Evolutionary conservation across 2,329 filamentous ascomycete genomes (phyloP).

Genomic region (Trematosphaeria pertusa): DNA sequence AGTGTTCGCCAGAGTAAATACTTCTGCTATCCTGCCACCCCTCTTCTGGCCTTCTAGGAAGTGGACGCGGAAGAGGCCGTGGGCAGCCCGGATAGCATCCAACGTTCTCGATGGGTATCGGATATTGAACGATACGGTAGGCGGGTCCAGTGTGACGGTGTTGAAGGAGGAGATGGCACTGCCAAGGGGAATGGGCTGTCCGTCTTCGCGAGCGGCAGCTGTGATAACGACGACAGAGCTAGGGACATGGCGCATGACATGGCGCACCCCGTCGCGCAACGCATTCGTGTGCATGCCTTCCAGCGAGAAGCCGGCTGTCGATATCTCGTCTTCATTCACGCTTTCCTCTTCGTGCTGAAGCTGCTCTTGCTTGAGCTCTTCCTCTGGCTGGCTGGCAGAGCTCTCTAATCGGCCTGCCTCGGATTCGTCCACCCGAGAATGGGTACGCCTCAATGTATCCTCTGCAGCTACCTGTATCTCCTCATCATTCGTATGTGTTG

Average conservation of each 20-base stretch:
- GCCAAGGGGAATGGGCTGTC: slow-evolving; percentile 32
- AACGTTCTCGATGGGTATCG: slow-evolving; percentile 63
- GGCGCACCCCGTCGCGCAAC: slow-evolving; percentile 25
- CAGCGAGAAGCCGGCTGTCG: too few relatives aligned
- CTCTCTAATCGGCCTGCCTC: too few relatives aligned
- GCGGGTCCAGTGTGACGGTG: slow-evolving; percentile 64
- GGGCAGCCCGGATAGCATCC: slow-evolving; percentile 56
- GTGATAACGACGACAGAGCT: slow-evolving; percentile 66
- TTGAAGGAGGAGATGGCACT: slow-evolving; percentile 69
- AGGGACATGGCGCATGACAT: slow-evolving; percentile 62
- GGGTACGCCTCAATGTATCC: too few relatives aligned
- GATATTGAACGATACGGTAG: slow-evolving; percentile 69
- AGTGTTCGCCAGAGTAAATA: slow-evolving; percentile 40
- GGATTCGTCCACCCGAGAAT: too few relatives aligned
- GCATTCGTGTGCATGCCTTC: background rate
- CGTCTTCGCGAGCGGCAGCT: slow-evolving; percentile 25
- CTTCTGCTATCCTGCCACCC: slow-evolving; percentile 39
- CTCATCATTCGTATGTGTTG: too few relatives aligned
- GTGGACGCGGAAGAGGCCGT: slow-evolving; percentile 57
- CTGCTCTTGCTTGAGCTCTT: too few relatives aligned
- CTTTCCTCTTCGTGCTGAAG: too few relatives aligned
- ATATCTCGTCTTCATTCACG: too few relatives aligned
- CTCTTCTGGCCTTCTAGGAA: slow-evolving; percentile 48
- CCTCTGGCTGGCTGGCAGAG: too few relatives aligned
- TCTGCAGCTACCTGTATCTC: too few relatives aligned